Base-by-base conservation (phyloP, 2,329 filamentous ascomycete species). In the Aspergillus neoniger region DNA sequence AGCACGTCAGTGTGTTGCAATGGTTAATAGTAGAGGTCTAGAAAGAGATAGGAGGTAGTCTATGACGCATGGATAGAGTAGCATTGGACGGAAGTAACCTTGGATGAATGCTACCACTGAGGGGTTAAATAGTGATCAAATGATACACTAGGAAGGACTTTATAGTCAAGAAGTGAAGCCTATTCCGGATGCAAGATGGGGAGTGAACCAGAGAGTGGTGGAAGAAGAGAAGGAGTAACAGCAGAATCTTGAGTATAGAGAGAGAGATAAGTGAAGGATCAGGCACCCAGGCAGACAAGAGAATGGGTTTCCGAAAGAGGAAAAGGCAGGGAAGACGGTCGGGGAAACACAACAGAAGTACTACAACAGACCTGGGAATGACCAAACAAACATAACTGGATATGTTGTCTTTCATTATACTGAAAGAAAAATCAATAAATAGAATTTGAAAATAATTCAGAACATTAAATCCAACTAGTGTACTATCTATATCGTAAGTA, bases 41-140 rank as follows among this genome's bases (percentile, higher is more conserved):
- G 15, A 10, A 32, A 39, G 36, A 30, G 32, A 39, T 17, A 41
- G 28, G 39, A 28, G 12, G 12, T 36, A 36, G 49, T 63, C 63
- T 61, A 68, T 68, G 67, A 69, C 67, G 65, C 61, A 41, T 65
- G 63, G 62, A 66, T 54, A 50, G 23, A 55, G 62, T 64, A 60
- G 60, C 51, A 64, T 64, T 43, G 21, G 48, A 19, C 30, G 43
- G 52, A 66, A 56, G 64, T 55, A 62, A 63, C 65, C 58, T 54
- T 55, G 25, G 52, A 17, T 47, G 39, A 23, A 28, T 41, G 39
- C 17, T 44, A 50, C 47, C 47, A 30, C 25, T 17, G 47, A 28
- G 25, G 25, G 25, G 15, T 17, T 4, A 10, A 19, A 10, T 14
- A 50, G 25, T 19, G 25, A 28, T 50, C 19, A 23, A 36, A 44